Conservation (phyloP, 2,329 filamentous ascomycete species). For the Calonectria honghensis region DNA sequence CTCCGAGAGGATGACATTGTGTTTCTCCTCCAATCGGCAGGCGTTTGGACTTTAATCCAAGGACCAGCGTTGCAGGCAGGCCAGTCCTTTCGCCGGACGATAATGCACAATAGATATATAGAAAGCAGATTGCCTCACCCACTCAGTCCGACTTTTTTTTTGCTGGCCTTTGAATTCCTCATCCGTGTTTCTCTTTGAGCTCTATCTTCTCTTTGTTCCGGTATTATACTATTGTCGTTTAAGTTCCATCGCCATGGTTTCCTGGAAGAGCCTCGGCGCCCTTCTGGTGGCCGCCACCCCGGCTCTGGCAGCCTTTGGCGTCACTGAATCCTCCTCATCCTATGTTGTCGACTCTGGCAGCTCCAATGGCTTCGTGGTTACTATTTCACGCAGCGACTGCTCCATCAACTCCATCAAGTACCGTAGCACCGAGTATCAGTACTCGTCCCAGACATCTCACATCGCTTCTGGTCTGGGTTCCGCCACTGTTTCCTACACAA, state of each 20-base stretch:
- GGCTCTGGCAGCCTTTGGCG: conserved; percentile 64
- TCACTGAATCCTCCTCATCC: conserved; percentile 62
- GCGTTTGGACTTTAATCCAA: conserved; percentile 37
- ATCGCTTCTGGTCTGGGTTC: conserved; percentile 67
- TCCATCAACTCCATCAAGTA: conserved; percentile 79
- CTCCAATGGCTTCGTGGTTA: conserved; percentile 69
- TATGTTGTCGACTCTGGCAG: conserved; percentile 70
- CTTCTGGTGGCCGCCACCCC: conserved; percentile 54
- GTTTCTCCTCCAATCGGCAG: conserved; percentile 55
- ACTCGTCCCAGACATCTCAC: conserved; percentile 61
- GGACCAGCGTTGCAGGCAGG: conserved; percentile 14
- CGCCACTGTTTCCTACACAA: conserved; percentile 71
- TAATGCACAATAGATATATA: conserved; percentile 1
- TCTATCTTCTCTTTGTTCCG: background rate
- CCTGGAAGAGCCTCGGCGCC: conserved; percentile 52
- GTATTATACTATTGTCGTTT: background rate
- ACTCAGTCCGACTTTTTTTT: conserved; percentile 24
- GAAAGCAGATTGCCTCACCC: conserved; percentile 32
- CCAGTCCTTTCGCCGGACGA: background rate
- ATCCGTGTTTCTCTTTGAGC: background rate
- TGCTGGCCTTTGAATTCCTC: background rate
- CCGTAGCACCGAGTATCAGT: conserved; percentile 76
- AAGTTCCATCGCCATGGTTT: conserved; percentile 46
- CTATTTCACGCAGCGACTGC: conserved; percentile 72
- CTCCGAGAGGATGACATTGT: conserved; percentile 34